Base-by-base conservation (phyloP, 75 land plant genomes). In the Cupressus sempervirens region DNA sequence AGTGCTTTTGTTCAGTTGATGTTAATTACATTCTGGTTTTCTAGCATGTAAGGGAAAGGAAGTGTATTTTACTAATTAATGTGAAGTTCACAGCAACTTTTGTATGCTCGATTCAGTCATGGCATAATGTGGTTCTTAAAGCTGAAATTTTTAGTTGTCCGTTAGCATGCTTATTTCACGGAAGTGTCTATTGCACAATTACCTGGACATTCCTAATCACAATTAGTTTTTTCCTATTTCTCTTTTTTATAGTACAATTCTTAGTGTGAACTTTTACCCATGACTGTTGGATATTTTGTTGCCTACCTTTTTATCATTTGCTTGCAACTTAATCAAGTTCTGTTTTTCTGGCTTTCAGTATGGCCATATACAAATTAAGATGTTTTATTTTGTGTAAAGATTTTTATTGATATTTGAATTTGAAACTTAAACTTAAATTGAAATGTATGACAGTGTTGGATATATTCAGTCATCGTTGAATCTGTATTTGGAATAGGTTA, bases 111-210 rank as follows among this genome's bases (percentile, higher is more conserved):
- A 40, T 43, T 26, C 40, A n/a, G n/a, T 26, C 18, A 20, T 79
- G 11, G 32, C 0, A 3, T 10, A 41, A n/a, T 23, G 13, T 77
- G 46, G 15, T 79, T 79, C 29, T n/a, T 79, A 23, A 38, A 76
- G 79, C 79, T 38, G 38, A 43, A 16, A 40, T 77, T 77, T 43
- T 79, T 16, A 45, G 50, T 9, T 79, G n/a, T n/a, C 32, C n/a
- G n/a, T 18, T 76, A 76, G 79, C 45, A 38, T 76, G 79, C 79
- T 76, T 36, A 38, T 76, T 76, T 76, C 26, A 76, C 38, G 79
- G 20, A 18, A 16, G 8, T 76, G 79, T 20, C 41, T 16, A 15
- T 38, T 76, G 43, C 79, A 76, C 18, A 14, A 76, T 16, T 23
- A 23, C 18, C 43, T 76, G 43, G 43, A 18, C 35, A 76, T 18